phyloP scores from a whole-genome alignment of 805 yeast species.

The Candida tibetensis region DNA sequence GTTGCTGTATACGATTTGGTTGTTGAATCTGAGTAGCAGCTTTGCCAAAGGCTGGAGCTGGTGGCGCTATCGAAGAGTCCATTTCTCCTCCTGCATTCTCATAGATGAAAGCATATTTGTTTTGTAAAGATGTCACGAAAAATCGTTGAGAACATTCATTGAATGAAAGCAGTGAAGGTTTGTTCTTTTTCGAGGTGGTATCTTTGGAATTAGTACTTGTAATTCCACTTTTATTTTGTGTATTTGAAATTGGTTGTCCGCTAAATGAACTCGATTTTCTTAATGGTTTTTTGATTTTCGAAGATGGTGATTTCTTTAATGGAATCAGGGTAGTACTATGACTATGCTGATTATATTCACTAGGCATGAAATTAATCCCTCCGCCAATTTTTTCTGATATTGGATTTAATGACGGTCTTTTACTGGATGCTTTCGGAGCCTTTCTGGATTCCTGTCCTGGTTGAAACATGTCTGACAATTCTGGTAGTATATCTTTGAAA shows the following conservation, averaged over 20 bases:
- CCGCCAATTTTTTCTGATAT: not conserved
- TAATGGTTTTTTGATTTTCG: constrained; percentile 12
- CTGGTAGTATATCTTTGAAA: constrained; percentile 9
- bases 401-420: not conserved
- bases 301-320: constrained; percentile 9
- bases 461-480: constrained; percentile 2
- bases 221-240: not conserved
- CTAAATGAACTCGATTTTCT: constrained; percentile 12
- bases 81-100: constrained; percentile 7
- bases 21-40: not conserved
- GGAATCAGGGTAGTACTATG: not conserved
- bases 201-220: constrained; percentile 1
- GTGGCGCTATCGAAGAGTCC: not conserved
- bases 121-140: constrained; percentile 7
- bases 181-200: constrained; percentile 3
- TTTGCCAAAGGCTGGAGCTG: not conserved
- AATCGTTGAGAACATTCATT: constrained; percentile 12
- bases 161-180: constrained; percentile 9
- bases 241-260: constrained; percentile 1
- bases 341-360: not conserved
- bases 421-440: not conserved
- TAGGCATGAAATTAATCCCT: not conserved
- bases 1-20: constrained; percentile 1
- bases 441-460: not conserved
- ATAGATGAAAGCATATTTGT: constrained; percentile 13